Evolutionary conservation across 805 yeast species (phyloP).

Genomic region (Wickerhamiella parazyma): DNA sequence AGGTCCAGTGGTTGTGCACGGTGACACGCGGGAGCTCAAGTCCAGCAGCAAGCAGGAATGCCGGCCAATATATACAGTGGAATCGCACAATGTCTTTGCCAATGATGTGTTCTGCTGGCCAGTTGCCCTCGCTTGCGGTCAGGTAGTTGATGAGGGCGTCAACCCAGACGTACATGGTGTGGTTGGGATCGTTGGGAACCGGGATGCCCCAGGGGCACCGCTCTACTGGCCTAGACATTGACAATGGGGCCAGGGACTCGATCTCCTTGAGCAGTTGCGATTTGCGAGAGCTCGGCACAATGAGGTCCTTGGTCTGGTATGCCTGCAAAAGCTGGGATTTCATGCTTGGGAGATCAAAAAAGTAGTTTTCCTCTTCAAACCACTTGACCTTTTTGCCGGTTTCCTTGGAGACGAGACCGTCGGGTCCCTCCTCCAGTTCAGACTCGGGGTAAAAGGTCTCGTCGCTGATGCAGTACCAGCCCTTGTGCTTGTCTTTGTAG

Average conservation of each 20-base stretch:
- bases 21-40: slow-evolving; percentile 61
- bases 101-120: slow-evolving; percentile 66
- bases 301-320: slow-evolving; percentile 41
- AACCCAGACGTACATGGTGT: slow-evolving; percentile 89
- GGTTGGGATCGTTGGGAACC: slow-evolving; percentile 69
- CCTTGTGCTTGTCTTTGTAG: slow-evolving; percentile 71
- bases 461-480: slow-evolving; percentile 92
- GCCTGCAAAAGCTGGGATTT: slow-evolving; percentile 38
- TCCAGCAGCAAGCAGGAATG: slow-evolving; percentile 72
- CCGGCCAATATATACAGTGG: slow-evolving; percentile 92
- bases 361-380: slow-evolving; percentile 75
- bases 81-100: slow-evolving; percentile 87
- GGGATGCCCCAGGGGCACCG: slow-evolving; percentile 81
- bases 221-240: slow-evolving; percentile 72
- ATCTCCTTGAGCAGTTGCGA: slow-evolving; percentile 46
- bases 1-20: slow-evolving; percentile 91
- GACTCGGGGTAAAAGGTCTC: slow-evolving; percentile 85
- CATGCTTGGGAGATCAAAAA: slow-evolving; percentile 59
- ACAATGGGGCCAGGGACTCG: slow-evolving; percentile 44
- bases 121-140: slow-evolving; percentile 31
- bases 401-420: slow-evolving; percentile 36
- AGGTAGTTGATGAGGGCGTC: slow-evolving; percentile 84
- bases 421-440: slow-evolving; percentile 39
- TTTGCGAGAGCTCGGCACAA: slow-evolving; percentile 51
- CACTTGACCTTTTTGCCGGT: slow-evolving; percentile 62